Percentiles rank a stretch among this genome's conserved stretches.
These are phyloP conservation scores for Diphasiastrum complanatum DNA, from an alignment of 83 land plant species.

Conservation along the genomic window DNA sequence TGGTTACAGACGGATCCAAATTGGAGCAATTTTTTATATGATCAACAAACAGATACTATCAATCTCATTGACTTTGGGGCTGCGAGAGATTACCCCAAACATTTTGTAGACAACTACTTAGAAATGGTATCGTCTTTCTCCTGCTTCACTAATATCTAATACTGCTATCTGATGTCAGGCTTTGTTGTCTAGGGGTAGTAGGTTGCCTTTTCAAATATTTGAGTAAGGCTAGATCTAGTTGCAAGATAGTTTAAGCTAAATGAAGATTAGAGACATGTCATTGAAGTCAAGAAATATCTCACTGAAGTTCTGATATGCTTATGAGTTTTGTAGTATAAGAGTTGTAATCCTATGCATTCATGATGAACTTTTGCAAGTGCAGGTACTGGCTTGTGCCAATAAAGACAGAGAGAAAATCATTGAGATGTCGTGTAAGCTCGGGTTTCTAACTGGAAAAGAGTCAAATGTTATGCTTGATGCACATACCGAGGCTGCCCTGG, in stretches of 20 bases:
- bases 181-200: not conserved
- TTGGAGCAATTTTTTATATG: conserved; percentile 96
- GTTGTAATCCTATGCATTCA: no score
- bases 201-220: not conserved
- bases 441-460: conserved; percentile 91
- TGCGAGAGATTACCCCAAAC: conserved; percentile 66
- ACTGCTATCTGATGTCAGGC: not conserved
- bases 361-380: not conserved
- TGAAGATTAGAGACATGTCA: not conserved
- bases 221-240: not conserved
- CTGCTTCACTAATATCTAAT: not conserved
- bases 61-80: conserved; percentile 98
- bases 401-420: conserved; percentile 60
- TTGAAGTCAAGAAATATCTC: not conserved
- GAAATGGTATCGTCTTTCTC: conserved; percentile 59
- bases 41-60: conserved; percentile 53
- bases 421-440: conserved; percentile 73
- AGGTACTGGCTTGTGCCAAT: conserved; percentile 95
- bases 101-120: conserved; percentile 83
- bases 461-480: conserved; percentile 79
- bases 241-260: not conserved
- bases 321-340: no score
- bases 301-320: no score
- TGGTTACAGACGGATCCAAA: conserved; percentile 93
- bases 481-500: conserved; percentile 87